Evolutionary conservation across 805 yeast genomes (phyloP), one percentile per base, ranked within the genome.

Genomic region (Suhomyces prunicola): DNA sequence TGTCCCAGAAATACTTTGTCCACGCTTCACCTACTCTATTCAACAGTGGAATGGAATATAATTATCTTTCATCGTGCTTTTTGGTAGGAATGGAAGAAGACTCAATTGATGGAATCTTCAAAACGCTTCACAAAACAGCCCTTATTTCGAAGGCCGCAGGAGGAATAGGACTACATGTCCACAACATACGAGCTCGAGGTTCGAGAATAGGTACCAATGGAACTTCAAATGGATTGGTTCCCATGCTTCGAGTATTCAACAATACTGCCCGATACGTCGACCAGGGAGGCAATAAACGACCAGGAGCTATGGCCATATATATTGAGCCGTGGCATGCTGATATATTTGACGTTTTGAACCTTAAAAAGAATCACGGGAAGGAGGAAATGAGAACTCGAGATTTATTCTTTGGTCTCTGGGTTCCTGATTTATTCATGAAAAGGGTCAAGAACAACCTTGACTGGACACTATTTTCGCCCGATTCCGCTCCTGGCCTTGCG

Each of bases 11-110:
- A 69, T 88, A 85, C 67, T 90, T 93, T 74, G 89, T 92, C 47
- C 98, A 93, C 67, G 97, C 96, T 3, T 89, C 97, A 6, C 98
- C 99, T 9, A 93, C 99, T 1, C 75, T 93, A 54, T 93, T 88
- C 79, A 92, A 92, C 63, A 89, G 97, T 1, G 98, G 97, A 48
- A 90, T 97, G 26, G 87, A 91, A 36, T 77, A 81, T 53, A 88
- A 94, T 26, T 90, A 83, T 67, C 81, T 93, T 78, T 89, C 97
- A 13, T 92, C 97, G 12, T 93, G 98, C 73, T 93, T 92, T 78
- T 75, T 93, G 53, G 81, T 82, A 42, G 86, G 85, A 46, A 82
- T 82, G 86, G 72, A 79, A 61, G 86, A 82, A 36, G 86, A 82
- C 67, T 82, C 86, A 44, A 82, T 82, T 53, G 86, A 82, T 48